These are phyloP conservation scores for Biscogniauxia sp. DNA, from an alignment of 2,329 filamentous ascomycete genomes.

Conservation along the genomic window DNA sequence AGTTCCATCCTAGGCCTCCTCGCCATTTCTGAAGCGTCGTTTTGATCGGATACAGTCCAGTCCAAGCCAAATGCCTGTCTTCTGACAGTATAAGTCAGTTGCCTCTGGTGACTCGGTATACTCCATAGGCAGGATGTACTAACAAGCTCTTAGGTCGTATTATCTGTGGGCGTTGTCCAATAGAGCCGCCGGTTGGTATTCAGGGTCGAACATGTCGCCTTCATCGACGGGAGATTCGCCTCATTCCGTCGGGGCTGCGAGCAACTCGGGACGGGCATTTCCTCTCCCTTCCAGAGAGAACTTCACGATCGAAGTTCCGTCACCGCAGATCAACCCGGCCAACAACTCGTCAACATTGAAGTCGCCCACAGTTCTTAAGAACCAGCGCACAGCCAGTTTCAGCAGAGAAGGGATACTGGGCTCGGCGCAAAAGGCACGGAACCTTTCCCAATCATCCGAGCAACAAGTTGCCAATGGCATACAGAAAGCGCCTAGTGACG, in stretches of 20 bases:
- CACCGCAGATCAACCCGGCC: constrained; percentile 41
- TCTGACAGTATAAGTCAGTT: constrained; percentile 19
- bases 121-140: constrained; percentile 8
- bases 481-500: constrained; percentile 48
- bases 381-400: constrained; percentile 48
- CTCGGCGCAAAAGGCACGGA: constrained; percentile 52
- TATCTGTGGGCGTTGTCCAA: constrained; percentile 18
- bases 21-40: constrained; percentile 21
- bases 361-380: constrained; percentile 49
- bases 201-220: constrained; percentile 44
- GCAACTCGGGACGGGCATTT: constrained; percentile 40
- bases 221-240: constrained; percentile 55
- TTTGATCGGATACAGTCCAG: constrained; percentile 18
- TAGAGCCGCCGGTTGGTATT: constrained; percentile 16
- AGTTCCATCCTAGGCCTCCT: constrained; percentile 24
- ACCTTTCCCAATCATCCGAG: constrained; percentile 55
- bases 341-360: constrained; percentile 47
- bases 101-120: constrained; percentile 26
- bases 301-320: constrained; percentile 49
- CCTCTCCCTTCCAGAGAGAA: constrained; percentile 45
- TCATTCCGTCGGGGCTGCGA: constrained; percentile 40
- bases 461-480: constrained; percentile 44
- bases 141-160: constrained; percentile 1
- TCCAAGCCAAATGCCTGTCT: constrained; percentile 27
- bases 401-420: constrained; percentile 54